Evolutionary conservation across 148 eudicot genomes (phyloP).

Genomic region (Diospyros kaki): DNA sequence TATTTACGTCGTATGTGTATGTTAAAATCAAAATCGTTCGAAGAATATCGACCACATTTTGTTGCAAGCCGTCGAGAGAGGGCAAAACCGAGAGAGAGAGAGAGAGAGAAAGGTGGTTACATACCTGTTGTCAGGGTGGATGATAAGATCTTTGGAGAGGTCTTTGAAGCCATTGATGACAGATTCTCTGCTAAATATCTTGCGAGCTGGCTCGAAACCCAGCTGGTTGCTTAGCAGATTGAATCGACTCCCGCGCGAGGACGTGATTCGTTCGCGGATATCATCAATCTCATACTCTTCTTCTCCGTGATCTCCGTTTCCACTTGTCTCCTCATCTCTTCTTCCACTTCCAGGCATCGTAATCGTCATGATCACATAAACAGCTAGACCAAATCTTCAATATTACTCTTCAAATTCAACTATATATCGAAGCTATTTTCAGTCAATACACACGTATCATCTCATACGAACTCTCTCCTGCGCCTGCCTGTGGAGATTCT

Average conservation of each 20-base stretch:
- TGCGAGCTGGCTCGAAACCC: slow-evolving; percentile 19
- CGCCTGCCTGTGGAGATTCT: neutral
- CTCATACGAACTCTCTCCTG: neutral
- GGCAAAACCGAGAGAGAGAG: too few species aligned
- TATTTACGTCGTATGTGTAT: too few species aligned
- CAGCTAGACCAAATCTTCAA: neutral
- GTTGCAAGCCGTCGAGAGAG: too few species aligned
- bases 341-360: neutral
- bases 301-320: neutral
- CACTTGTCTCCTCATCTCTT: neutral
- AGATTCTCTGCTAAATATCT: slow-evolving; percentile 37
- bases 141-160: slow-evolving; percentile 38
- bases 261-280: slow-evolving; percentile 31
- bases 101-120: too few species aligned
- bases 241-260: slow-evolving; percentile 45
- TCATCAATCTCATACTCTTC: slow-evolving; percentile 40
- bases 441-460: neutral
- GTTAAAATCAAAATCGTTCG: too few species aligned
- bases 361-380: neutral
- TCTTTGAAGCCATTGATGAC: slow-evolving; percentile 45
- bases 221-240: slow-evolving; percentile 44
- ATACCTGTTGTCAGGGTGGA: slow-evolving; percentile 62
- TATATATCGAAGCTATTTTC: too few species aligned
- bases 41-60: too few species aligned
- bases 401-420: neutral